Base-by-base conservation (phyloP, 768 basidiomycete species). In the Strobilomyces echinocephalus region DNA sequence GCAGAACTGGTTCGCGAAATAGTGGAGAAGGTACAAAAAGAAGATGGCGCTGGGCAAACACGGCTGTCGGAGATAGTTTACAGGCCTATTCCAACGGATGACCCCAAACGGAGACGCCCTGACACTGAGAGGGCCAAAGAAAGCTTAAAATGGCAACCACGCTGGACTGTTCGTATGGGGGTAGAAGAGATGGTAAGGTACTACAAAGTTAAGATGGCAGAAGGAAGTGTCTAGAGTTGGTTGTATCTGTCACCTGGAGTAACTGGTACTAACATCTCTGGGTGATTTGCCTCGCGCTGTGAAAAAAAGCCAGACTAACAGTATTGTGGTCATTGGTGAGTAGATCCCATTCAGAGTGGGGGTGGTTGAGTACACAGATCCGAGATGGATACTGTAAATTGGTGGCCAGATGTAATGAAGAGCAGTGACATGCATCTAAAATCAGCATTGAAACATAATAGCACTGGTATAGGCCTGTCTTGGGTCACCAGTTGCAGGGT, bases 181-280 rank as follows among this genome's bases (percentile, higher is more conserved):
- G 70, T 97, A 46, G 91, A 93, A 74, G 94, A 95, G 76, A 95
- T 95, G 88, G 87, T 92, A 34, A 74, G 88, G 54, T 95, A 93
- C 71, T 95, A 93, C 76, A 92, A 91, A 72, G 83, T 86, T 18
- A 91, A 87, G 73, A 87, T 93, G 81, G 81, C 79, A 3, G 91
- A 93, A 69, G 91, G 91, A 26, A 87, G 84, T 64, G 74, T 91
- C 36, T 90, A 78, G 65, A 61, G 18, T 42, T 35, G 31, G 30
- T 15, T 8, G n/a, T n/a, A n/a, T n/a, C n/a, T n/a, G 16, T 7
- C 8, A 44, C 15, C 24, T 20, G 36, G 24, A 24, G 24, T 24
- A 24, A 24, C 24, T 33, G 35, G 8, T 24, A 18, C 14, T 12
- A 21, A 34, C 15, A 24, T 49, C 49, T 55, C 6, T 39, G 18